Percentiles rank a stretch among this genome's conserved stretches.
Conservation (phyloP, 163 green algal species). For the Scenedesmus sp. region DNA sequence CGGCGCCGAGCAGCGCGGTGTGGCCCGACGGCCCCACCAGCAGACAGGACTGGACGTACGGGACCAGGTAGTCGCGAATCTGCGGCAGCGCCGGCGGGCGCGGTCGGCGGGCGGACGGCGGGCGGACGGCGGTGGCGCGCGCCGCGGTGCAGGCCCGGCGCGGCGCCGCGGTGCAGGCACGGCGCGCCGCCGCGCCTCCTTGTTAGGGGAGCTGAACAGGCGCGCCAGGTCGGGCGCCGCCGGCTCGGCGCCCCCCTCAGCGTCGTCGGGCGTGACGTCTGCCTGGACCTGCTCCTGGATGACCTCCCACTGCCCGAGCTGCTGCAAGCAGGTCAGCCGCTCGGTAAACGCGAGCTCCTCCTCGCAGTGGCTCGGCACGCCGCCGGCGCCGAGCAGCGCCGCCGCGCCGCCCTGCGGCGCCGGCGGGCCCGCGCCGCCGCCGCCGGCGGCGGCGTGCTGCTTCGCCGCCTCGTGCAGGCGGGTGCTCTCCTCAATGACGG, state of each 20-base stretch:
- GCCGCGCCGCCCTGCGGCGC: too few relatives aligned
- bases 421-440: not conserved
- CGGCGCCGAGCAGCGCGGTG: not conserved
- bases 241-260: not conserved
- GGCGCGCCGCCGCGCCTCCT: not conserved
- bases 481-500: not conserved
- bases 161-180: too few relatives aligned
- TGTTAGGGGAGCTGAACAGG: conserved; percentile 37
- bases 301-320: conserved; percentile 17
- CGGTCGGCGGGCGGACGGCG: too few relatives aligned
- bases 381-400: not conserved
- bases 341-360: conserved; percentile 8
- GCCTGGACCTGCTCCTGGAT: conserved; percentile 33
- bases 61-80: conserved; percentile 28
- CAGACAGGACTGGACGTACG: conserved; percentile 19
- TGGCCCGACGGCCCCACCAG: conserved; percentile 8
- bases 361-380: conserved; percentile 23
- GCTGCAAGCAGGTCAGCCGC: conserved; percentile 24
- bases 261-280: conserved; percentile 24
- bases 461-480: not conserved
- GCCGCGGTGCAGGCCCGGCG: too few relatives aligned
- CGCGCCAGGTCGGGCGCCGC: not conserved
- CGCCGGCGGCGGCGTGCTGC: not conserved
- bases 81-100: not conserved
- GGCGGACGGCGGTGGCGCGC: too few relatives aligned